A percentile compares a stretch with the other conserved stretches of the same genome.
Conservation (phyloP, 768 basidiomycete genomes). For the Lyophyllum semitale region DNA sequence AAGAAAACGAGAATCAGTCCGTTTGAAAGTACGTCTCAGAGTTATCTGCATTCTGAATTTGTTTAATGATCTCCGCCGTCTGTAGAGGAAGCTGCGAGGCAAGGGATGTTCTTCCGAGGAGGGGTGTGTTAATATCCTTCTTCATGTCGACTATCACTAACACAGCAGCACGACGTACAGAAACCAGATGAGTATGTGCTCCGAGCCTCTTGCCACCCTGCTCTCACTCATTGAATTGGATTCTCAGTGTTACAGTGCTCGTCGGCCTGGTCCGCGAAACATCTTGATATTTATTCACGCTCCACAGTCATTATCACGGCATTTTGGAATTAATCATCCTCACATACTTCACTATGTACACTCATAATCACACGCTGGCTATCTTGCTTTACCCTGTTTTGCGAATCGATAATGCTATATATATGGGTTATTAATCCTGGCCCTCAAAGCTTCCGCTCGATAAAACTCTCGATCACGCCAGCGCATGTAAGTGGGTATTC, state of each 20-base stretch:
- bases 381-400: conserved; percentile 11
- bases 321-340: conserved; percentile 13
- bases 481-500: conserved; percentile 76
- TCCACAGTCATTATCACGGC: conserved; percentile 7
- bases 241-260: conserved; percentile 65
- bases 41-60: neutral
- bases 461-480: conserved; percentile 80
- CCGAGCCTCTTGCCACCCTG: neutral
- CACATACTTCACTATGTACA: conserved; percentile 3
- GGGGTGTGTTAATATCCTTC: conserved; percentile 55
- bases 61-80: conserved; percentile 6
- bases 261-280: conserved; percentile 71
- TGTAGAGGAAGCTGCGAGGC: conserved; percentile 62
- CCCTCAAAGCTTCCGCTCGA: conserved; percentile 67
- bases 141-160: conserved; percentile 10
- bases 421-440: too few relatives aligned
- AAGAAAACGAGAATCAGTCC: conserved; percentile 67
- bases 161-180: conserved; percentile 34
- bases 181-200: conserved; percentile 77
- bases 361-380: conserved; percentile 11
- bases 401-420: conserved; percentile 11
- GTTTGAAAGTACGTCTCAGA: conserved; percentile 60
- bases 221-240: conserved; percentile 12
- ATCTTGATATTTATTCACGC: conserved; percentile 29
- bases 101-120: conserved; percentile 67